Base-by-base conservation (phyloP, 805 yeast species). In the Candida berthetii region DNA sequence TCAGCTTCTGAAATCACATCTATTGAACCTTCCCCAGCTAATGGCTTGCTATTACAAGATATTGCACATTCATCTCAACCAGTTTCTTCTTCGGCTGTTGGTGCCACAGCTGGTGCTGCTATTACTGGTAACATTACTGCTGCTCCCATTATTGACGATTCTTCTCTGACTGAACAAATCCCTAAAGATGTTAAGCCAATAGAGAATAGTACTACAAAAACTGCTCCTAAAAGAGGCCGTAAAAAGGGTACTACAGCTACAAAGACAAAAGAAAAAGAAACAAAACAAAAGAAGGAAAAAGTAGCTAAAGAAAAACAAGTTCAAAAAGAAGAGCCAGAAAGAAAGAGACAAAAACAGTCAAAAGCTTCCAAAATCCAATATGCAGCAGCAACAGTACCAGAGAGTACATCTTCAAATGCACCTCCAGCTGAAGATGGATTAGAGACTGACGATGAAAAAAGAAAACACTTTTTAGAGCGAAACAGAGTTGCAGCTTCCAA, bases 401-500 rank as follows among this genome's bases (percentile, higher is more conserved):
- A 35, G 5, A 37, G 29, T 3, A 34, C 31, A 7, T 38, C 36
- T 16, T 31, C 36, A n/a, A 25, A 14, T 9, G 15, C 39, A 16
- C 4, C n/a, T 10, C 4, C 29, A 27, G n/a, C 4, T 27, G 24
- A 24, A 15, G 46, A 48, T 32, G 46, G 40, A 3, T 43, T 41
- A 9, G 43, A 41, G 75, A 42, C 85, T 64, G 61, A 85, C 68
- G 96, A 86, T 63, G 75, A 82, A 64, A 88, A 85, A 55, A 75
- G 90, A 48, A 79, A 72, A 58, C 82, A 70, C 56, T 91, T 78
- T 54, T 63, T 93, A 48, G 99, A 93, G 58, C 72, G 98, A 48
- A 93, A 93, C 61, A 73, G 99, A 43, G 78, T 93, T 9, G 99
- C 99, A 0, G 99, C 99, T 0, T 80, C 93, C 19, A 90, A 89